Evolutionary conservation across 2,329 filamentous ascomycete genomes (phyloP).

Genomic region (Pseudogymnoascus sp.): DNA sequence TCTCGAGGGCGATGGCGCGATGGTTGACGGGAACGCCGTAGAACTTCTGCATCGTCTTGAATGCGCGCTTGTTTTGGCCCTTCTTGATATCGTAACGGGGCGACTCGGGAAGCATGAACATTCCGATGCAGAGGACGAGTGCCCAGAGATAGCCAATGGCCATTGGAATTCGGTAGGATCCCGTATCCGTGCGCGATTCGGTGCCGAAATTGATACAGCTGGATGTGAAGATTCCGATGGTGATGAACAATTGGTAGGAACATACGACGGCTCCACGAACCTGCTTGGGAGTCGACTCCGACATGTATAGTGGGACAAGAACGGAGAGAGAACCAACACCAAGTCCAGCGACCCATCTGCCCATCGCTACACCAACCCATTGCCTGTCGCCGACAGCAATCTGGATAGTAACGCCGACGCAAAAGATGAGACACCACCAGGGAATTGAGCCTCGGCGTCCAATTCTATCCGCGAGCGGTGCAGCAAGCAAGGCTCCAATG

Average conservation of each 20-base stretch:
- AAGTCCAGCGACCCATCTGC: conserved; percentile 59
- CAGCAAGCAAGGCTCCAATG: conserved; percentile 46
- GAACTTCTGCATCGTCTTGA: conserved; percentile 45
- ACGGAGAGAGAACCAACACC: conserved; percentile 62
- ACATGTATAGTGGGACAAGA: conserved; percentile 61
- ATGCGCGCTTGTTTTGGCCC: conserved; percentile 41
- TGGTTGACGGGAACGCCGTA: conserved; percentile 39
- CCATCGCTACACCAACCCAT: conserved; percentile 60
- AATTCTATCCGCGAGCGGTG: conserved; percentile 55
- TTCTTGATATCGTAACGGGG: conserved; percentile 48
- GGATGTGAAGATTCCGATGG: conserved; percentile 56
- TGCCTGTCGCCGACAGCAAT: conserved; percentile 46
- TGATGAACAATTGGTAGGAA: conserved; percentile 70
- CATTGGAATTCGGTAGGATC: conserved; percentile 58
- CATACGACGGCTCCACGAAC: conserved; percentile 57
- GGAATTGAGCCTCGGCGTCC: conserved; percentile 53
- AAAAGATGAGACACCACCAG: conserved; percentile 48
- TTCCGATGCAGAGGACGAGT: conserved; percentile 44
- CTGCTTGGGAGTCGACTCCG: conserved; percentile 53
- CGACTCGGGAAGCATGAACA: conserved; percentile 49
- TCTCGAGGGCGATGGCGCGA: conserved; percentile 42
- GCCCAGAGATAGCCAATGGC: conserved; percentile 48
- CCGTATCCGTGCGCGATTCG: conserved; percentile 29
- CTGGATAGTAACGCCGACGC: conserved; percentile 59
- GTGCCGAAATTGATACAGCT: conserved; percentile 48